Conservation (phyloP, 1,139 yeast species). For the Kurtzmaniella quercitrusa region DNA sequence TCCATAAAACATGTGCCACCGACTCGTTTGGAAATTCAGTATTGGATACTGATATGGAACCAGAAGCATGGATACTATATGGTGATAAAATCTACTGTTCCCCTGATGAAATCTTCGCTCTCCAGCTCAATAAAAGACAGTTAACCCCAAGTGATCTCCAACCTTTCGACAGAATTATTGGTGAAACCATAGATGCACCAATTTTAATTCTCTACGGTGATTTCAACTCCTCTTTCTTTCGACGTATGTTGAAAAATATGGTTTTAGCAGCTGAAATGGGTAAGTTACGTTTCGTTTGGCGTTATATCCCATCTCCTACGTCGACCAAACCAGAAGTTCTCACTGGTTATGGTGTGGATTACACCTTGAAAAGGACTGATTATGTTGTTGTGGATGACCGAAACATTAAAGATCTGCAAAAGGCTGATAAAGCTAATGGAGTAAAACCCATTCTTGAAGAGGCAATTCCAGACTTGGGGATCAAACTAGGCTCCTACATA, state of each 20-base stretch:
- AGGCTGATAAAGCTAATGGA: conserved; percentile 5
- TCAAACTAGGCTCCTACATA: conserved; percentile 44
- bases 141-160: conserved; percentile 17
- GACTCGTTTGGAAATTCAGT: conserved; percentile 36
- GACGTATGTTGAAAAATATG: conserved; percentile 55
- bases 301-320: conserved; percentile 49
- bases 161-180: conserved; percentile 61
- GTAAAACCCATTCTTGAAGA: conserved; percentile 23
- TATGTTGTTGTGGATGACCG: conserved; percentile 63
- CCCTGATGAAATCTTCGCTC: conserved; percentile 64
- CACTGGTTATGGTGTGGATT: conserved; percentile 65
- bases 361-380: conserved; percentile 60
- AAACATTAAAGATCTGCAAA: conserved; percentile 17
- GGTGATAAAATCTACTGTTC: conserved; percentile 59
- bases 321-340: conserved; percentile 26
- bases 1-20: conserved; percentile 21
- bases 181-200: conserved; percentile 39
- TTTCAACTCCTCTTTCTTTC: conserved; percentile 44
- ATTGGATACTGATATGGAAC: conserved; percentile 16
- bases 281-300: conserved; percentile 70
- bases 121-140: conserved; percentile 39
- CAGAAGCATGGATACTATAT: conserved; percentile 50
- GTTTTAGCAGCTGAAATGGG: conserved; percentile 59
- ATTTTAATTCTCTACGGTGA: conserved; percentile 49
- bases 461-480: conserved; percentile 36